Conservation (phyloP, 2,329 filamentous ascomycete species). For the Triangularia verruculosa region DNA sequence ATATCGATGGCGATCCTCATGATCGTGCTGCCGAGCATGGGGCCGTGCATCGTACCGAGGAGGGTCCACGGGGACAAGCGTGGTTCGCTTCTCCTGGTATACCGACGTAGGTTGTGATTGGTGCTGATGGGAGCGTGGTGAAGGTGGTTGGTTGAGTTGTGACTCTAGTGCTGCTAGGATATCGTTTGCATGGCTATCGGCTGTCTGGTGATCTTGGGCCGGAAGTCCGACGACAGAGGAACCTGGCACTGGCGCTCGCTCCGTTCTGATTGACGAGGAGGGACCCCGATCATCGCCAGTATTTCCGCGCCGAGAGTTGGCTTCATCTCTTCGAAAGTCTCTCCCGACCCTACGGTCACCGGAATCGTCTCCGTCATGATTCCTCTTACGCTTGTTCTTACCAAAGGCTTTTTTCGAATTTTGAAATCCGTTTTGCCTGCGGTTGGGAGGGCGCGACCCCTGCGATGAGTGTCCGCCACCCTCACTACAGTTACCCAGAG, state of each 20-base stretch:
- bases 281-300: neutral
- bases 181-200: slow-evolving; percentile 19
- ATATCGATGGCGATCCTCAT: neutral
- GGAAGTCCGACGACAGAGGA: neutral
- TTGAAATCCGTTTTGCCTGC: slow-evolving; percentile 13
- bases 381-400: slow-evolving; percentile 17
- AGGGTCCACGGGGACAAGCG: neutral
- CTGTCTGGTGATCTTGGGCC: neutral
- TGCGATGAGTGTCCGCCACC: slow-evolving; percentile 20
- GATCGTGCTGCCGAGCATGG: neutral
- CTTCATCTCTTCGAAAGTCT: slow-evolving; percentile 28
- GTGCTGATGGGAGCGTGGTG: neutral
- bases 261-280: neutral
- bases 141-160: slow-evolving; percentile 23
- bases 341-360: slow-evolving; percentile 18
- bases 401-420: slow-evolving; percentile 19
- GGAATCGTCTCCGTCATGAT: slow-evolving; percentile 7
- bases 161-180: slow-evolving; percentile 29
- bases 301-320: slow-evolving; percentile 28
- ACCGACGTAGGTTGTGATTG: neutral
- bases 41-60: neutral
- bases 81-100: neutral
- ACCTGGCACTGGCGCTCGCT: slow-evolving; percentile 11
- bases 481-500: slow-evolving; percentile 4
- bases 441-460: slow-evolving; percentile 7